Evolutionary conservation across 2,329 filamentous ascomycete genomes (phyloP), one percentile per base, ranked within the genome.

Genomic region (Paecilomyces niveus): DNA sequence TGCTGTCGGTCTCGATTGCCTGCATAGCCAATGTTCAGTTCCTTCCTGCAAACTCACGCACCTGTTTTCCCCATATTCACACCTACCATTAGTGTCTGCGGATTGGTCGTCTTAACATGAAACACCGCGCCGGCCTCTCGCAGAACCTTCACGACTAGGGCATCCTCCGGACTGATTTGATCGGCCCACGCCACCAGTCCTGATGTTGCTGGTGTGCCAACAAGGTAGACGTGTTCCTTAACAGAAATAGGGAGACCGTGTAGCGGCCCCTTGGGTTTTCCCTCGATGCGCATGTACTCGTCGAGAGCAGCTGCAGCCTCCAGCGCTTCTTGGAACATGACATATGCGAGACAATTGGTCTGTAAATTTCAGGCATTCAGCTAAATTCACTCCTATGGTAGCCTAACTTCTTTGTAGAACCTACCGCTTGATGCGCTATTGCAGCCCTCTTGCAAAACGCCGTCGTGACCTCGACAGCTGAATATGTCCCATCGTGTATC

Each of bases 221-320:
- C 78, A 26, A 86, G 72, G 31, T 85, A 78, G 69, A 85, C 86
- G 6, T 82, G 81, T 56, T 86, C 84, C 65, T 86, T 86, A 4
- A 84, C 63, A 22, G 74, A 78, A 51, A 84, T 74, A 0, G 81
- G 81, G 1, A 84, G 65, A 0, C 80, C 82, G 65, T 81, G 81
- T 21, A 79, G 61, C 10, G 77, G 72, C 13, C 80, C 80, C 62
- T 79, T 71, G 13, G 74, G 58, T 61, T 73, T 73, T 7, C 74
- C 74, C 2, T 59, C 58, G 22, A 56, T 11, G 51, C 54, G 54
- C 49, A 63, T 65, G n/a, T 65, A 57, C 0, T 57, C 33, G 54
- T 70, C 68, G 2, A 69, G 59, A 7, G 29, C 39, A 18, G 57
- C 55, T 10, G 68, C 66, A 24, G 58, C 26, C n/a, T 57, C 39